Conservation (phyloP, 768 basidiomycete genomes). For the Auricularia sp. region DNA sequence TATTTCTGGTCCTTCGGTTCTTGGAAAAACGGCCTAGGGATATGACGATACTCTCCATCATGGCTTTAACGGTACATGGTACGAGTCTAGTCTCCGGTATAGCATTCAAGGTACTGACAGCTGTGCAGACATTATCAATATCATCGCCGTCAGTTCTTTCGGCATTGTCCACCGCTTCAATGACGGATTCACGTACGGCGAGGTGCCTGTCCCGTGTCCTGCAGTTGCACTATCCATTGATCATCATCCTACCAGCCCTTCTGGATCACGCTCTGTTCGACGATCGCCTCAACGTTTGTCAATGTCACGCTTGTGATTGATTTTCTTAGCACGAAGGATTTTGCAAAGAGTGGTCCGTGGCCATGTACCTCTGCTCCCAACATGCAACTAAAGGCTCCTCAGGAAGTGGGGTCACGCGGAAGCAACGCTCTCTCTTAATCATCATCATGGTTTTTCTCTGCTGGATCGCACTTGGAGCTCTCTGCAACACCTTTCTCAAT, state of each 20-base stretch:
- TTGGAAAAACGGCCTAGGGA: conserved; percentile 53
- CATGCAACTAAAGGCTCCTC: not conserved
- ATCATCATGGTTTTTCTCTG: conserved; percentile 62
- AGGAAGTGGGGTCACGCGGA: conserved; percentile 74
- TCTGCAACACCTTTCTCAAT: conserved; percentile 42
- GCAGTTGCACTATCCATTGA: not conserved
- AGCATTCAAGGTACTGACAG: not conserved
- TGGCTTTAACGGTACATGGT: conserved; percentile 64
- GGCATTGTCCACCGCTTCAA: conserved; percentile 49
- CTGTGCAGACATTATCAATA: conserved; percentile 55
- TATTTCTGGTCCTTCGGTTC: conserved; percentile 58
- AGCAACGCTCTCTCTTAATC: conserved; percentile 65
- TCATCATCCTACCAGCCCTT: conserved; percentile 35
- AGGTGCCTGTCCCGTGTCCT: conserved; percentile 8
- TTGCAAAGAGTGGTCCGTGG: conserved; percentile 47
- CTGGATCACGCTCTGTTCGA: conserved; percentile 73
- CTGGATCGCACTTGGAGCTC: conserved; percentile 65
- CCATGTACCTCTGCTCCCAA: too few relatives aligned
- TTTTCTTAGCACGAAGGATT: conserved; percentile 46
- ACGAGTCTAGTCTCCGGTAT: conserved; percentile 11
- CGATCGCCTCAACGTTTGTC: conserved; percentile 49
- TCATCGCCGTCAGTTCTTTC: conserved; percentile 46
- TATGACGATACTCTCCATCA: conserved; percentile 55
- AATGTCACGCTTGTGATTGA: conserved; percentile 63
- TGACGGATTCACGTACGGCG: conserved; percentile 59